A percentile compares a stretch with the other conserved stretches of the same genome.
phyloP scores from a whole-genome alignment of 2,329 filamentous ascomycete species.

The Chrysoporthe puriensis region DNA sequence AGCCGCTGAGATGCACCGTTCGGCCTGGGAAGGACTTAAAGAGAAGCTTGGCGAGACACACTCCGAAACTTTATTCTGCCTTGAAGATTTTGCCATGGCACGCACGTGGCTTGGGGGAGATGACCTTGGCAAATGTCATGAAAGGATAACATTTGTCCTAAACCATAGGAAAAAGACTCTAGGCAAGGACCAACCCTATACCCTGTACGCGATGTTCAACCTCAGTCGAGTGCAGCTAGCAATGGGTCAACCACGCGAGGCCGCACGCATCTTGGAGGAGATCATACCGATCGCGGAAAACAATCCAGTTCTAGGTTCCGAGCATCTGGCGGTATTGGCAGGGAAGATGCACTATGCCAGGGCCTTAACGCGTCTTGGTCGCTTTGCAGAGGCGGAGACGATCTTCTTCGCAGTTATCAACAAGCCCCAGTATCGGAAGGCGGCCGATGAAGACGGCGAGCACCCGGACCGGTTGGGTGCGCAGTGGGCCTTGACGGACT shows the following conservation, averaged over 20 bases:
- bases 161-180: conserved; percentile 24
- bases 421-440: conserved; percentile 26
- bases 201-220: conserved; percentile 25
- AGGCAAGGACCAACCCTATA: conserved; percentile 30
- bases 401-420: conserved; percentile 21
- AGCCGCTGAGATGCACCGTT: neutral
- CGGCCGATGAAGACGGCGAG: conserved; percentile 28
- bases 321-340: conserved; percentile 27
- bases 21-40: neutral
- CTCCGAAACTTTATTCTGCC: neutral
- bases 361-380: conserved; percentile 20
- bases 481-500: conserved; percentile 28
- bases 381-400: conserved; percentile 25
- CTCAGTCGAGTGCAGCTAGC: conserved; percentile 20
- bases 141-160: conserved; percentile 24
- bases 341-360: conserved; percentile 28
- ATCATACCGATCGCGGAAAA: conserved; percentile 21
- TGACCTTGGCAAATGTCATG: conserved; percentile 22
- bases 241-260: conserved; percentile 18
- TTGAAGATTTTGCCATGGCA: neutral
- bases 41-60: neutral
- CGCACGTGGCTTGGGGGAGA: neutral
- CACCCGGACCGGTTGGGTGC: conserved; percentile 30
- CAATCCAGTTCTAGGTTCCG: conserved; percentile 21
- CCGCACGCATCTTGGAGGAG: conserved; percentile 16